Conservation (phyloP, 306 rosid genomes). For the Clitoria ternatea region DNA sequence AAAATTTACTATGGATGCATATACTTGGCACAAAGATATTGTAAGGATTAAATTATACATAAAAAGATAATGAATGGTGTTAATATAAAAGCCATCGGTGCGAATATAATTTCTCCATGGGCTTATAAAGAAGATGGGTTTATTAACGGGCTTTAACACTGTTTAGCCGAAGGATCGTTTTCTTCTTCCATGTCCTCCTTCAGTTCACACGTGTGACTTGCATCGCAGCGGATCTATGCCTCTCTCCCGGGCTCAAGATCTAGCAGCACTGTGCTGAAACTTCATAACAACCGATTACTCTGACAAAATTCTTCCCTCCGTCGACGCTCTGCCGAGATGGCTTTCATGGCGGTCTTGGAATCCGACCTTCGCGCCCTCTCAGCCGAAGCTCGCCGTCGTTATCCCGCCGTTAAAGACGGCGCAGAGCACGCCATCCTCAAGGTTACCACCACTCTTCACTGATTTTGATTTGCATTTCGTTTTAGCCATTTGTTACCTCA, state of each 20-base stretch:
- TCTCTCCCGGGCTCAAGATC: conserved; percentile 38
- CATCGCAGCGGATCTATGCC: conserved; percentile 26
- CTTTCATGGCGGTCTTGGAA: conserved; percentile 98
- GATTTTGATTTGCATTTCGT: conserved; percentile 16
- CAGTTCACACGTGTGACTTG: conserved; percentile 39
- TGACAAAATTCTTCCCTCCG: neutral
- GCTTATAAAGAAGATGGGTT: neutral
- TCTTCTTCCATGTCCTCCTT: conserved; percentile 7
- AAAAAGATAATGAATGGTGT: too few relatives aligned
- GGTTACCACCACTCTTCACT: conserved; percentile 50
- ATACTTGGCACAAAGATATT: too few relatives aligned
- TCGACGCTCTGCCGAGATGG: conserved; percentile 51
- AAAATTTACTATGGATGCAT: too few relatives aligned
- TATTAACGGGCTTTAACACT: neutral
- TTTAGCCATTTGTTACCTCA: neutral
- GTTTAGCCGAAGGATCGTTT: conserved; percentile 7
- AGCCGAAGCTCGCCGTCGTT: conserved; percentile 98
- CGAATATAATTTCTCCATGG: too few relatives aligned
- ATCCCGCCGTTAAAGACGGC: conserved; percentile 90
- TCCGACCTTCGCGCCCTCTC: conserved; percentile 99
- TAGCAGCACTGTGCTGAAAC: conserved; percentile 14
- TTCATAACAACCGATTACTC: conserved; percentile 12
- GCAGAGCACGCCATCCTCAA: conserved; percentile 93
- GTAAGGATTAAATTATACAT: too few relatives aligned
- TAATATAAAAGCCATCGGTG: too few relatives aligned